Evolutionary conservation across 176 grass and related monocot genomes (phyloP).

Genomic region (Zizania latifolia): DNA sequence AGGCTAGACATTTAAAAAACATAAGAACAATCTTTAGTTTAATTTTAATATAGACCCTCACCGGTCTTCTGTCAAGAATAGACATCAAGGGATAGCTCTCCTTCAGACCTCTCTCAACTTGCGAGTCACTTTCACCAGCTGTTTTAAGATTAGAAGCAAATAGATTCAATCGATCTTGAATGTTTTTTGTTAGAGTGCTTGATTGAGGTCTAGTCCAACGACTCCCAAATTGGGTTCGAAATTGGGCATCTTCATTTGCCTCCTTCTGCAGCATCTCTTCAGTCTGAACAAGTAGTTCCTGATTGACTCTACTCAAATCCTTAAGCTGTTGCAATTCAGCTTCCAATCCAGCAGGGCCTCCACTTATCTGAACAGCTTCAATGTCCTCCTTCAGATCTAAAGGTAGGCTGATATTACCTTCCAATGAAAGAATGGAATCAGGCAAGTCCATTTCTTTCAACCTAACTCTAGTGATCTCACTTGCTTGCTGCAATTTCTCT

Average conservation of each 20-base stretch:
- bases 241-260: constrained; percentile 87
- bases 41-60: constrained; percentile 34
- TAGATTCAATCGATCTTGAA: constrained; percentile 86
- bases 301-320: constrained; percentile 96
- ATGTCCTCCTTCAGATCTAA: constrained; percentile 78
- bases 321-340: constrained; percentile 87
- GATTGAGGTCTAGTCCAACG: constrained; percentile 94
- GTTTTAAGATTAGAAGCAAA: constrained; percentile 94
- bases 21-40: neutral
- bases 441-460: constrained; percentile 99
- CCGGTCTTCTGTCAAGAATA: constrained; percentile 87
- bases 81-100: constrained; percentile 83
- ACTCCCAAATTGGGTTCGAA: constrained; percentile 86
- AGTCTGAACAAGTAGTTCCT: constrained; percentile 85
- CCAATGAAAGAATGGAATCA: constrained; percentile 90
- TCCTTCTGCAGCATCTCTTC: constrained; percentile 97
- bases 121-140: constrained; percentile 73
- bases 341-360: constrained; percentile 81
- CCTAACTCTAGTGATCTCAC: constrained; percentile 91
- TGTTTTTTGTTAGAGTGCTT: constrained; percentile 89
- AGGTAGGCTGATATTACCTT: constrained; percentile 91
- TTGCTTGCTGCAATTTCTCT: constrained; percentile 95
- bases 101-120: constrained; percentile 67
- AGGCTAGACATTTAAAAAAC: too few species aligned
- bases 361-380: constrained; percentile 97